Percentiles rank a stretch among this genome's conserved stretches.
Conservation (phyloP, 768 basidiomycete genomes). For the Rhodocollybia butyracea region DNA sequence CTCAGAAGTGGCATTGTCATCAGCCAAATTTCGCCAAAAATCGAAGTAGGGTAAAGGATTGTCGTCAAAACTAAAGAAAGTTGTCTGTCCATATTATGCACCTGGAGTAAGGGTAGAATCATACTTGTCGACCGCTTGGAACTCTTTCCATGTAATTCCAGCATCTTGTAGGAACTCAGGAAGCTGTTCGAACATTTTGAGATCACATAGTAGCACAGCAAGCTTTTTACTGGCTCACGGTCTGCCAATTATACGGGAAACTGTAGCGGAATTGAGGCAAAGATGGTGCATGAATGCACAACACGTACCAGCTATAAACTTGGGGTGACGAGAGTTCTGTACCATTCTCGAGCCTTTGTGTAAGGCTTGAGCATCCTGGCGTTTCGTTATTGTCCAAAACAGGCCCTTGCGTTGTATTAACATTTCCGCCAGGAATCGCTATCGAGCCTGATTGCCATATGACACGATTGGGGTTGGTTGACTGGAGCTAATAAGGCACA, state of each 20-base stretch:
- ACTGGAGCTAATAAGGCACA: too few species aligned
- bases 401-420: background rate
- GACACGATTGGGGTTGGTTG: too few species aligned
- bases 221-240: background rate
- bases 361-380: background rate
- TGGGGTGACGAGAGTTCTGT: background rate
- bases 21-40: too few species aligned
- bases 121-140: too few species aligned
- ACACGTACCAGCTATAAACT: too few species aligned
- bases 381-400: background rate
- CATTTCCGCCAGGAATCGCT: too few species aligned
- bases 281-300: background rate
- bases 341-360: background rate
- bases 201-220: background rate
- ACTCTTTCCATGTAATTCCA: too few species aligned
- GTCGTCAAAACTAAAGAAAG: background rate
- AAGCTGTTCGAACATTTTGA: background rate
- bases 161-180: too few species aligned
- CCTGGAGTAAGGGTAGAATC: background rate
- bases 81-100: background rate
- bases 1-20: too few species aligned
- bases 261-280: background rate
- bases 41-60: background rate
- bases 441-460: too few species aligned
- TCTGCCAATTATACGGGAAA: background rate